Evolutionary conservation across 306 rosid species (phyloP).

Genomic region (Castanea sativa): DNA sequence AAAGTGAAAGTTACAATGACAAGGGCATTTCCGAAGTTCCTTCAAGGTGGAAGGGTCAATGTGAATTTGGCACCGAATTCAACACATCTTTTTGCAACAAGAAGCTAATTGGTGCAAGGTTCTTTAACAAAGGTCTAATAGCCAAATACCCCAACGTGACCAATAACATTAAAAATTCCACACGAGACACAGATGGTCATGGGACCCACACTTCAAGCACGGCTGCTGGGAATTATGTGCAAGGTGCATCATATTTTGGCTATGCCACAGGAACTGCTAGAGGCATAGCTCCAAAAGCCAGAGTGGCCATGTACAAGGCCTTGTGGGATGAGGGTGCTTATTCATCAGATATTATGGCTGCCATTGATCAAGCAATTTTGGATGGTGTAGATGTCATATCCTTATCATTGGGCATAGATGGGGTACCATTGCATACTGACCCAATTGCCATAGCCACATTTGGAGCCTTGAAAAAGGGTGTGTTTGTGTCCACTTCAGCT

Average conservation of each 20-base stretch:
- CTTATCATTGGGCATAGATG: too few species aligned
- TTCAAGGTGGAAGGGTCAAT: constrained; percentile 66
- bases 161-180: too few species aligned
- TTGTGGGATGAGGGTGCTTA: too few species aligned
- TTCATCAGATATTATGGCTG: constrained; percentile 58
- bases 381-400: too few species aligned
- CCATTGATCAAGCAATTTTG: constrained; percentile 54
- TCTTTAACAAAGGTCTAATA: constrained; percentile 24
- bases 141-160: too few species aligned
- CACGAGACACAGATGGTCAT: too few species aligned
- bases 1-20: constrained; percentile 62
- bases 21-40: constrained; percentile 48
- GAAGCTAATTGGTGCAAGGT: constrained; percentile 74
- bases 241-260: too few species aligned
- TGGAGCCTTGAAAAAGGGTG: constrained; percentile 52
- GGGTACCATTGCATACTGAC: constrained; percentile 38
- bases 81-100: constrained; percentile 61
- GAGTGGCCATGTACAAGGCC: too few species aligned
- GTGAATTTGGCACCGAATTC: constrained; percentile 48
- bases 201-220: too few species aligned
- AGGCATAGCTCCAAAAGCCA: too few species aligned
- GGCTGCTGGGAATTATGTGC: too few species aligned
- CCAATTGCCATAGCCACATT: constrained; percentile 73
- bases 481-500: constrained; percentile 65
- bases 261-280: too few species aligned